These are phyloP conservation scores for Tetracladium marchalianum DNA, from an alignment of 495 filamentous ascomycete genomes.

Conservation along the genomic window DNA sequence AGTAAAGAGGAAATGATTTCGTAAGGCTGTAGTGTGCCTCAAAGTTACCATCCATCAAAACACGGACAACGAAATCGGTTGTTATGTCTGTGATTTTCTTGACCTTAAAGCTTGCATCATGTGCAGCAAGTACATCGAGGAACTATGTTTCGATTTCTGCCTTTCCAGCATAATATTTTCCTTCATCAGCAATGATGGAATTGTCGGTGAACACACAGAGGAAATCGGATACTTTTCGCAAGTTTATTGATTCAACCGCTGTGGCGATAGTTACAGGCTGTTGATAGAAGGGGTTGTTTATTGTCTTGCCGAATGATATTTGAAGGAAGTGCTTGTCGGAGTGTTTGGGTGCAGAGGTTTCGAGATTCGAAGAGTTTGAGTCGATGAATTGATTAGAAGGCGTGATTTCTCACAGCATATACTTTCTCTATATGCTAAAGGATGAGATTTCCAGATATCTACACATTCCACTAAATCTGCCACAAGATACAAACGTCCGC, in stretches of 20 bases:
- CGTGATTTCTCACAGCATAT: no score
- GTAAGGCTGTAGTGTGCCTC: slow-evolving; percentile 15
- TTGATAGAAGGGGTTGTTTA: not conserved
- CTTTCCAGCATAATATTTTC: not conserved
- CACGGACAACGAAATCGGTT: slow-evolving; percentile 3
- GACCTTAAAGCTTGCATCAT: not conserved
- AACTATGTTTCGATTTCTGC: not conserved
- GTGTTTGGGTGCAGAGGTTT: not conserved
- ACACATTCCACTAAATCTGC: no score
- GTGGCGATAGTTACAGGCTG: no score
- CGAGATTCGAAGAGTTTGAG: not conserved
- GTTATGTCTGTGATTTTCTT: slow-evolving; percentile 1
- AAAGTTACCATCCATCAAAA: slow-evolving; percentile 12
- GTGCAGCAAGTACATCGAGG: not conserved
- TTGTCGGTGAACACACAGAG: not conserved
- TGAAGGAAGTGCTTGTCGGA: not conserved
- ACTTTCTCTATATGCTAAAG: no score
- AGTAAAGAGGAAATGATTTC: slow-evolving; percentile 17
- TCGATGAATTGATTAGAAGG: not conserved
- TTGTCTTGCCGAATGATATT: not conserved
- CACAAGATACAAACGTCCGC: no score
- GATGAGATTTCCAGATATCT: no score
- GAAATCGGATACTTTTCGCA: not conserved
- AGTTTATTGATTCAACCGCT: no score
- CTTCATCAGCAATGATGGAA: not conserved